A percentile compares a stretch with the other conserved stretches of the same genome.
These are phyloP conservation scores for Salvia sclarea DNA, from an alignment of 305 asterid species.

Conservation along the genomic window DNA sequence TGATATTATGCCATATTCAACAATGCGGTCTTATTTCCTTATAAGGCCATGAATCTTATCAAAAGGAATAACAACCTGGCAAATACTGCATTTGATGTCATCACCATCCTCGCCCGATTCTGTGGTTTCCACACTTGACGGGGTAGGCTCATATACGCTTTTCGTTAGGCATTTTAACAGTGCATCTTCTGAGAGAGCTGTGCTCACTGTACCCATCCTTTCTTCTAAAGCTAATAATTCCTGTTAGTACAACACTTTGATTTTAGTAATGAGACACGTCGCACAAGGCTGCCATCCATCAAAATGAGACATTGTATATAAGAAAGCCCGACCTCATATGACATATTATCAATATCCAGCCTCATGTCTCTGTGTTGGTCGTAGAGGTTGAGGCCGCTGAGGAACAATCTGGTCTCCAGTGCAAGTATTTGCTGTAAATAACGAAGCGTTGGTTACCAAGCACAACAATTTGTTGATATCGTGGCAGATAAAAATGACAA, in stretches of 20 bases:
- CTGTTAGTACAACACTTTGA: constrained; percentile 36
- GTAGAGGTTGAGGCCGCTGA: constrained; percentile 56
- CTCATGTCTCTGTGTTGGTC: constrained; percentile 90
- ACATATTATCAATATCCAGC: constrained; percentile 89
- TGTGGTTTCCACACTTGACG: constrained; percentile 29
- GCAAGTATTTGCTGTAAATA: constrained; percentile 63
- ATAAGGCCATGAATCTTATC: neutral
- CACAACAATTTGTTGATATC: constrained; percentile 1
- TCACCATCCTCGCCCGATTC: constrained; percentile 46
- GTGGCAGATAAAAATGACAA: constrained; percentile 14
- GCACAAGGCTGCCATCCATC: constrained; percentile 2
- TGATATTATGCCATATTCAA: neutral
- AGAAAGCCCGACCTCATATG: constrained; percentile 67
- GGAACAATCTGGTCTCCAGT: constrained; percentile 62
- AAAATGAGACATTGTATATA: neutral
- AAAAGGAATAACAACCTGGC: constrained; percentile 60
- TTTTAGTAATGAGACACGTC: neutral
- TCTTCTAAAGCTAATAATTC: constrained; percentile 90
- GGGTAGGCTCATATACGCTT: constrained; percentile 45
- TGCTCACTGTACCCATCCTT: constrained; percentile 88
- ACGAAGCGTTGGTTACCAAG: constrained; percentile 26
- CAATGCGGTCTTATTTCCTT: neutral
- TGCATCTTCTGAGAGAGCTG: constrained; percentile 80
- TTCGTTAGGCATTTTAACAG: constrained; percentile 61
- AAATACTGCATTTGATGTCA: constrained; percentile 74